Percentiles rank a stretch among this genome's conserved stretches.
Evolutionary conservation across 768 basidiomycete genomes (phyloP).

Genomic region (Mycena rosella): DNA sequence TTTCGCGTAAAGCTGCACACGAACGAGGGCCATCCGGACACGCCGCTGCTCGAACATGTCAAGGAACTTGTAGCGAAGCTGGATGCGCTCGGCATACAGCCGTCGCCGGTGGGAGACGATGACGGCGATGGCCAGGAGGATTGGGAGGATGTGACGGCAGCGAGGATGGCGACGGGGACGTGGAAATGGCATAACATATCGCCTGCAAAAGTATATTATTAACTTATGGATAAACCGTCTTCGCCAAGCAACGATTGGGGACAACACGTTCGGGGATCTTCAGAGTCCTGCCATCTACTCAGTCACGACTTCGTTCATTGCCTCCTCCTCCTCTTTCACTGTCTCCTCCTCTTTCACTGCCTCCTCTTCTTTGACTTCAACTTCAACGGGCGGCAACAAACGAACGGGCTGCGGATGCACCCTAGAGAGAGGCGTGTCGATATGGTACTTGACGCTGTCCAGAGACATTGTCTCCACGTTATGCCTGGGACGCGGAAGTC

Average conservation of each 20-base stretch:
- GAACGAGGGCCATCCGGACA: slow-evolving; percentile 80
- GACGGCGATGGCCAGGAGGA: slow-evolving; percentile 63
- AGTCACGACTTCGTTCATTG: neutral
- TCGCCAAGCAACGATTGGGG: too few species aligned
- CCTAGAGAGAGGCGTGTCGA: neutral
- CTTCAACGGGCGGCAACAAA: slow-evolving; percentile 12
- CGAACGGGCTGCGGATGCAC: neutral
- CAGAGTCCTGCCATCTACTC: too few species aligned
- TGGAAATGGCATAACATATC: slow-evolving; percentile 67
- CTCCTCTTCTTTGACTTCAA: neutral
- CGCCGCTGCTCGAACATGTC: slow-evolving; percentile 80
- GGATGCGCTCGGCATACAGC: slow-evolving; percentile 73
- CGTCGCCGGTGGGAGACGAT: slow-evolving; percentile 70
- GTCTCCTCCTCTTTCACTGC: neutral
- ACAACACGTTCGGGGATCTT: too few species aligned
- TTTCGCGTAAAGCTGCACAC: slow-evolving; percentile 67
- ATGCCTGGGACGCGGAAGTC: neutral
- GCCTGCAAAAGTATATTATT: slow-evolving; percentile 47
- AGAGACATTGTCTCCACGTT: neutral
- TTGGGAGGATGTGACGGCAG: slow-evolving; percentile 75
- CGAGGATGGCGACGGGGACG: slow-evolving; percentile 68
- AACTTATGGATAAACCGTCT: too few species aligned
- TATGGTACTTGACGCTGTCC: neutral
- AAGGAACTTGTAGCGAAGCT: slow-evolving; percentile 79
- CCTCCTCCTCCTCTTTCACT: neutral